Evolutionary conservation across 768 basidiomycete species (phyloP).

Genomic region (Auricularia sp.): DNA sequence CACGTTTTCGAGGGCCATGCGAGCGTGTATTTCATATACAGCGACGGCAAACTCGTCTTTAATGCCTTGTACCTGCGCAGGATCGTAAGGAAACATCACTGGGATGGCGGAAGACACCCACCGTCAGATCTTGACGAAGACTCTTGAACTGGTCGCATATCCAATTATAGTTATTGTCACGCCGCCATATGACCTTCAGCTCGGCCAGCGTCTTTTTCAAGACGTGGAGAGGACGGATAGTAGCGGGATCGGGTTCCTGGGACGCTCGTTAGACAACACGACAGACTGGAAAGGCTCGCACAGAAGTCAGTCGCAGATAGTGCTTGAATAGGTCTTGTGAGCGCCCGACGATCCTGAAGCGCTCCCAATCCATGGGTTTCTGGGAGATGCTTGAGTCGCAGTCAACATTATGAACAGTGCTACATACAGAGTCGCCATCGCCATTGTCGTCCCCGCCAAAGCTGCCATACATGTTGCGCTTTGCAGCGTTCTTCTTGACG

Average conservation of each 20-base stretch:
- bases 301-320: constrained; percentile 87
- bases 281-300: constrained; percentile 23
- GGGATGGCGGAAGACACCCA: constrained; percentile 32
- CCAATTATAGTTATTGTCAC: constrained; percentile 71
- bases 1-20: constrained; percentile 91
- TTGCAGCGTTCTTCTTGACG: not conserved
- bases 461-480: not conserved
- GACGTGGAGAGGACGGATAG: constrained; percentile 80
- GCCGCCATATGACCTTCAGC: constrained; percentile 81
- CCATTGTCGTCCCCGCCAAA: constrained; percentile 6
- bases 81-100: constrained; percentile 1
- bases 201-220: constrained; percentile 77
- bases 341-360: constrained; percentile 88
- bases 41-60: constrained; percentile 96
- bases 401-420: not conserved
- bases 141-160: constrained; percentile 98
- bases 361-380: constrained; percentile 98
- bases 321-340: constrained; percentile 87
- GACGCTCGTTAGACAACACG: constrained; percentile 1
- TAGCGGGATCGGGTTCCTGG: constrained; percentile 92
- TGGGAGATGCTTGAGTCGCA: constrained; percentile 20
- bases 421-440: constrained; percentile 41
- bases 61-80: constrained; percentile 83
- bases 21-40: constrained; percentile 96
- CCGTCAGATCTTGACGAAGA: constrained; percentile 92